Conservation (phyloP, 371 early-diverging fungal genomes). For the Lichtheimia ramosa region DNA sequence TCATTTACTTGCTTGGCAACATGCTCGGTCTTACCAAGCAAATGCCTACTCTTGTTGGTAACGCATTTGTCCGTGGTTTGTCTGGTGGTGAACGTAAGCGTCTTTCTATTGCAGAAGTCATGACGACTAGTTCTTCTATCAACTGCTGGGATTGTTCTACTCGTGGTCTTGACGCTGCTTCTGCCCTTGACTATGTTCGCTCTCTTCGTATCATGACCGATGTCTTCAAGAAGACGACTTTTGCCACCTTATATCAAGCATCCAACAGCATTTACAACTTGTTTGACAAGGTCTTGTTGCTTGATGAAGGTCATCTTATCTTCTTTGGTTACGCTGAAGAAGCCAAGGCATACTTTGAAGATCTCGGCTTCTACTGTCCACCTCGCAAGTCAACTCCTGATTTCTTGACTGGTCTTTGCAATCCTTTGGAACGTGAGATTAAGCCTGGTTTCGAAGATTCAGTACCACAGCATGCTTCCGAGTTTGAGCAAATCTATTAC, state of each 20-base stretch:
- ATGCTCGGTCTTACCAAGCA: slow-evolving; percentile 76
- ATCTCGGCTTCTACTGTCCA: slow-evolving; percentile 69
- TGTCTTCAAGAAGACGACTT: slow-evolving; percentile 59
- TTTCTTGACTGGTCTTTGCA: slow-evolving; percentile 73
- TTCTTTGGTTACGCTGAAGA: slow-evolving; percentile 70
- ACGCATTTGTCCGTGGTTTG: slow-evolving; percentile 79
- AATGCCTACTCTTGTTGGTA: slow-evolving; percentile 80
- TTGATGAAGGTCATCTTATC: slow-evolving; percentile 73
- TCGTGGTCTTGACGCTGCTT: slow-evolving; percentile 88
- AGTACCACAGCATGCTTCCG: slow-evolving; percentile 40
- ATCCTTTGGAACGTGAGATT: slow-evolving; percentile 61
- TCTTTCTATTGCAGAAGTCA: slow-evolving; percentile 83
- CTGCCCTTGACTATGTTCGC: slow-evolving; percentile 77
- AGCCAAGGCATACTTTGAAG: slow-evolving; percentile 67
- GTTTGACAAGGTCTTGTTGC: slow-evolving; percentile 73
- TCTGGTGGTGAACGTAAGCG: slow-evolving; percentile 91
- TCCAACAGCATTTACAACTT: slow-evolving; percentile 76
- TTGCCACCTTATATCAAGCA: slow-evolving; percentile 70
- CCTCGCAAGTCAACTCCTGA: slow-evolving; percentile 75
- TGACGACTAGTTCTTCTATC: slow-evolving; percentile 71
- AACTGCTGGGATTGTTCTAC: slow-evolving; percentile 87
- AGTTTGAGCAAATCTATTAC: slow-evolving; percentile 51
- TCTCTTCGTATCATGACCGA: slow-evolving; percentile 71
- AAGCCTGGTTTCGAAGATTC: slow-evolving; percentile 52
- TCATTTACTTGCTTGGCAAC: slow-evolving; percentile 57